Conservation (phyloP, 1,284 basidiomycete genomes). For the Ustilago shanxiensis region DNA sequence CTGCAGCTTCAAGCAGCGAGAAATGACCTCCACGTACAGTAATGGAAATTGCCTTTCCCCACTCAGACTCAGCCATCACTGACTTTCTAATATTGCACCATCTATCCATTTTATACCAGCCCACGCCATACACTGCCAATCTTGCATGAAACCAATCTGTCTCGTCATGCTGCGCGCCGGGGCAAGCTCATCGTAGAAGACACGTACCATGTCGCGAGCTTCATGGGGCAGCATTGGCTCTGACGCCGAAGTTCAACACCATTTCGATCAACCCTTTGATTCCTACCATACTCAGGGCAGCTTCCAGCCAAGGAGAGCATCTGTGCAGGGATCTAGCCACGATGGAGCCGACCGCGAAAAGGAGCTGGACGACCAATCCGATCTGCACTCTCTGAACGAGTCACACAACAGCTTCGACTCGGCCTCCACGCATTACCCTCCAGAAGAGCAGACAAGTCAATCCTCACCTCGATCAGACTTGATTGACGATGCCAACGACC, state of each 20-base stretch:
- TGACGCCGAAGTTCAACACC: conserved; percentile 33
- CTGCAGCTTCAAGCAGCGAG: conserved; percentile 4
- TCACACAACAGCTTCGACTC: conserved; percentile 14
- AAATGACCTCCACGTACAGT: background rate
- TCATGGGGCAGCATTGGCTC: conserved; percentile 37
- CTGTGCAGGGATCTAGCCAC: background rate
- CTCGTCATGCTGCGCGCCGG: background rate
- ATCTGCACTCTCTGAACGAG: background rate
- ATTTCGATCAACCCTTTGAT: conserved; percentile 33
- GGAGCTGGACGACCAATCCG: background rate
- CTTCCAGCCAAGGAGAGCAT: too few relatives aligned
- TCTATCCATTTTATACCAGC: background rate
- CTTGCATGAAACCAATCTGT: background rate
- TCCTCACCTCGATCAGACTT: background rate
- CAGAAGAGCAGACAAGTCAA: background rate
- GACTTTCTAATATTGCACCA: background rate
- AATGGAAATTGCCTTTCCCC: background rate
- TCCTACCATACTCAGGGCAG: conserved; percentile 3
- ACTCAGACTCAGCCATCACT: conserved; percentile 2
- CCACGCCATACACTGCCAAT: background rate
- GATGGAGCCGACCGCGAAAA: background rate
- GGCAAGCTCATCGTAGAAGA: background rate
- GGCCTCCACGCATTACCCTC: background rate
- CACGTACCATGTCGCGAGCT: conserved; percentile 22
- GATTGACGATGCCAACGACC: conserved; percentile 23